Base-by-base conservation (phyloP, 805 yeast genomes). In the Jamesozyma gamospora region DNA sequence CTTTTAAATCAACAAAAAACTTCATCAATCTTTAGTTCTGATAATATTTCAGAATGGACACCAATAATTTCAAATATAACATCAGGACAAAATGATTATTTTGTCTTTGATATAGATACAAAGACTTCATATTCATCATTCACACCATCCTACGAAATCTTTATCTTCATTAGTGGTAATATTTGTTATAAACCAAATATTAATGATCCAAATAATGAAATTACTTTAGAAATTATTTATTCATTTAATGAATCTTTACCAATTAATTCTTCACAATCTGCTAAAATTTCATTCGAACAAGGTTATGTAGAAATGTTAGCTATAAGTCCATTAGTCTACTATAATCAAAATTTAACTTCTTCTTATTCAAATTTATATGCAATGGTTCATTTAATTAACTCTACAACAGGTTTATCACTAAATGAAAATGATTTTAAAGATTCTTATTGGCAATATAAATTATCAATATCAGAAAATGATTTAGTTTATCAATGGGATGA, bases 401-500 rank as follows among this genome's bases (percentile, higher is more conserved):
- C 41, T 4, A 46, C 54, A 2, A 50, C 60, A 4, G 41, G 38
- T 15, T 15, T 31, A 19, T 41, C 51, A 2, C 28, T 55, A 11
- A 39, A 34, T 13, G 16, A 35, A 4, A 21, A 29, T 12, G 37
- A 30, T 6, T 30, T 30, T 10, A 29, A 32, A n/a, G 41, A 29
- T n/a, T 16, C 16, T 5, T 30, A 35, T 7, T 81, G 88, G 88
- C 46, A 65, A 7, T 82, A 79, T 51, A 74, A 77, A 52, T 57
- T 86, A 27, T 88, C 85, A 3, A 72, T 75, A 2, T 77, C 85
- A 2, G 78, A 71, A 50, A 67, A 67, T 36, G 77, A 77, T 53
- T 62, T 79, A 47, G 75, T 75, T 1, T 81, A 73, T 49, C 84
- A 79, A 52, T 81, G 84, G 82, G 86, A 79, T 55, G 64, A 66